A percentile compares a stretch with the other conserved stretches of the same genome.
Conservation (phyloP, 2,329 filamentous ascomycete species). For the Aspergillus puulaauensis region DNA sequence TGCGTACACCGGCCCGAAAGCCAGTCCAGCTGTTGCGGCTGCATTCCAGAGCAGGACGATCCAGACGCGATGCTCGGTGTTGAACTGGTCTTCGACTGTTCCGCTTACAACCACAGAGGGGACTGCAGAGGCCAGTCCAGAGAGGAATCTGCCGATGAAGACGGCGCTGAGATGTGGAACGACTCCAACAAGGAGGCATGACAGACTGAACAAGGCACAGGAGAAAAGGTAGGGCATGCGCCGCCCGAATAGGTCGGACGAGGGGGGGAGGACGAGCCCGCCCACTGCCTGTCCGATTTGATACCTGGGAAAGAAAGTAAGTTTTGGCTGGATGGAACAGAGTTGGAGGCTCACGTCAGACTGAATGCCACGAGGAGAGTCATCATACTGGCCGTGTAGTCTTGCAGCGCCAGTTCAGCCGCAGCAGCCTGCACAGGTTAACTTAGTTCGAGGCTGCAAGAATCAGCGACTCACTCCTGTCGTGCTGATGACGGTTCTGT, state of each 20-base stretch:
- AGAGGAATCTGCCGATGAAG: slow-evolving; percentile 6
- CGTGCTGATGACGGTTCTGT: background rate
- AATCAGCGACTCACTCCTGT: background rate
- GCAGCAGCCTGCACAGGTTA: background rate
- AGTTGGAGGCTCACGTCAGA: background rate
- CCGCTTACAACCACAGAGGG: slow-evolving; percentile 8
- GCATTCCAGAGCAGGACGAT: slow-evolving; percentile 7
- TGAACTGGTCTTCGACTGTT: slow-evolving; percentile 11
- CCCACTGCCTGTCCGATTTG: slow-evolving; percentile 6
- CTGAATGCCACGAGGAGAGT: background rate
- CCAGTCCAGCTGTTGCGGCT: background rate
- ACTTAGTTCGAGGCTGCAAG: no score
- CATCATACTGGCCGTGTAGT: background rate
- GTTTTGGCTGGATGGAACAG: background rate
- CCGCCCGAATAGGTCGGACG: slow-evolving; percentile 9
- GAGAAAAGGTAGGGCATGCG: slow-evolving; percentile 9
- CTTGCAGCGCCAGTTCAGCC: background rate
- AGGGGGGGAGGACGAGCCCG: slow-evolving; percentile 7
- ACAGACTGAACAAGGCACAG: background rate
- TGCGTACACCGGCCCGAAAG: slow-evolving; percentile 6
- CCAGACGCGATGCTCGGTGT: slow-evolving; percentile 1
- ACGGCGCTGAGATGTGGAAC: slow-evolving; percentile 2
- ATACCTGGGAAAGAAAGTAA: background rate
- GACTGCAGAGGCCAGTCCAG: slow-evolving; percentile 6
- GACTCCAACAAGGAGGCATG: slow-evolving; percentile 2